A percentile compares a stretch with the other conserved stretches of the same genome.
These are phyloP conservation scores for Penicillium vulpinum DNA, from an alignment of 2,329 filamentous ascomycete genomes.

Conservation along the genomic window DNA sequence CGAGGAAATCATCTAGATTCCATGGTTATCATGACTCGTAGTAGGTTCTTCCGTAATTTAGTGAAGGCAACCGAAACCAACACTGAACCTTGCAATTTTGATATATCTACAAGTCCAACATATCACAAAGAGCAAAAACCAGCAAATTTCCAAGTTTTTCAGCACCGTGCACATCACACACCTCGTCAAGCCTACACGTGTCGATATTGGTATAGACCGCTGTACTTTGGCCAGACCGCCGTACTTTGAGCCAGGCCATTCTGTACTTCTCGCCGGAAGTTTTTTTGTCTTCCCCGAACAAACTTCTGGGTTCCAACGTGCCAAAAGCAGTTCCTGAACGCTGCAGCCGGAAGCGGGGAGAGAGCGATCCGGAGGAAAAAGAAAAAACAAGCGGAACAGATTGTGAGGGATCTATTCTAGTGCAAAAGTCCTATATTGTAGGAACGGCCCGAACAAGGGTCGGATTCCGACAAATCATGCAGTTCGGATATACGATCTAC, in stretches of 20 bases:
- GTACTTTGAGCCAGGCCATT: not conserved
- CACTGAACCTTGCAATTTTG: not conserved
- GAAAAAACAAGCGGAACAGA: not conserved
- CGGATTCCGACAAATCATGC: not conserved
- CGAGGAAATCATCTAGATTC: not conserved
- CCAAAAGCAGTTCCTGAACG: not conserved
- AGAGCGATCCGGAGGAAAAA: not conserved
- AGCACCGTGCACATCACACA: not conserved
- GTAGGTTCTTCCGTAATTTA: not conserved
- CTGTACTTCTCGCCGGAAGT: not conserved
- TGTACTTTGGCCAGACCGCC: not conserved
- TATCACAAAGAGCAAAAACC: not conserved
- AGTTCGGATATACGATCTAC: not conserved
- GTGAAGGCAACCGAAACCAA: too few relatives aligned
- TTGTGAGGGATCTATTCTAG: not conserved
- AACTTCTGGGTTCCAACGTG: not conserved
- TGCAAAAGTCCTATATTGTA: not conserved
- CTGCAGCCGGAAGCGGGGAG: not conserved
- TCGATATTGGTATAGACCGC: not conserved
- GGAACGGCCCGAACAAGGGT: not conserved
- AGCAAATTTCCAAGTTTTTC: too few relatives aligned
- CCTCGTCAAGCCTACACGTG: not conserved
- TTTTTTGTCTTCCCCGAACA: not conserved
- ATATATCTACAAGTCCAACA: not conserved
- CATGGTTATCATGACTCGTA: not conserved